Conservation (phyloP, 1,284 basidiomycete genomes). For the Limonomyces culmigenus region DNA sequence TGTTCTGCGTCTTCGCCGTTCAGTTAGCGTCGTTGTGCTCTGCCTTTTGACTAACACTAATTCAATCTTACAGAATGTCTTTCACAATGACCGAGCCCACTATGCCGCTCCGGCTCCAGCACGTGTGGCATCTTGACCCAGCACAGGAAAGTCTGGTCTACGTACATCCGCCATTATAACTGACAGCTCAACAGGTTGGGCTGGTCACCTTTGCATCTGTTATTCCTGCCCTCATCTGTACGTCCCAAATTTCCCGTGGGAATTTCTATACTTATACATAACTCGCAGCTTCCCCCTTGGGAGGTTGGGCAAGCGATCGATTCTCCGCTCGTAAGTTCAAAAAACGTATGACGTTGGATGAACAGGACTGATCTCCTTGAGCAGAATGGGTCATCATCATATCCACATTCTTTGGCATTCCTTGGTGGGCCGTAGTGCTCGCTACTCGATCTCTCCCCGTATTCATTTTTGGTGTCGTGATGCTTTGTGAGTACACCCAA, state of each 20-base stretch:
- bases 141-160: too few relatives aligned
- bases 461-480: constrained; percentile 42
- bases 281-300: constrained; percentile 35
- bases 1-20: constrained; percentile 39
- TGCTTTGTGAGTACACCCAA: constrained; percentile 31
- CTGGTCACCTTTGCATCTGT: constrained; percentile 57
- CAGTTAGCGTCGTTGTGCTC: background rate
- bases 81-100: constrained; percentile 43
- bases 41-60: background rate
- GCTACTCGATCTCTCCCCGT: constrained; percentile 38
- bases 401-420: constrained; percentile 14
- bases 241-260: constrained; percentile 9
- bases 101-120: constrained; percentile 47
- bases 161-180: too few relatives aligned
- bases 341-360: constrained; percentile 21
- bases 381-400: background rate
- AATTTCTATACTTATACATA: background rate
- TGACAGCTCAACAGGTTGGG: too few relatives aligned
- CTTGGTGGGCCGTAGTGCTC: constrained; percentile 30
- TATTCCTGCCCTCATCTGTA: constrained; percentile 49
- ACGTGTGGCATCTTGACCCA: constrained; percentile 41
- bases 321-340: too few relatives aligned
- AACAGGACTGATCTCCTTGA: background rate
- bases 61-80: constrained; percentile 22
- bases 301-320: too few relatives aligned